These are phyloP conservation scores for Pythium plurisporium DNA, from an alignment of 352 stramenopile genomes.

Conservation along the genomic window DNA sequence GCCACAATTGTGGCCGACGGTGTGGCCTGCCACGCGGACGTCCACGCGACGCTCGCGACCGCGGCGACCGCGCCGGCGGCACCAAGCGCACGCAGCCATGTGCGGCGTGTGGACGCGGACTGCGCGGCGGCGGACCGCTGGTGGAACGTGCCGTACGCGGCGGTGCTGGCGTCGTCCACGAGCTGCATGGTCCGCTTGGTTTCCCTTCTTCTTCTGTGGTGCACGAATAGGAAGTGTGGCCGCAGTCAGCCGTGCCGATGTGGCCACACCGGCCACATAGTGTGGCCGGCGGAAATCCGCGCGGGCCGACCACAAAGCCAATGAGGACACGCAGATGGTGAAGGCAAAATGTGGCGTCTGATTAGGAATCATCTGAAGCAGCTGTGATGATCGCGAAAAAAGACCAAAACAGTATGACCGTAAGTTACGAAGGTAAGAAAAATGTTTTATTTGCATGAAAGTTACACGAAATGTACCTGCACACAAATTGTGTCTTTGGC, in stretches of 20 bases:
- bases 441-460: not conserved
- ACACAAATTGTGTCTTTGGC: not conserved
- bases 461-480: too few relatives aligned
- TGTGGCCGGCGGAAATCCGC: too few relatives aligned
- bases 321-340: not conserved
- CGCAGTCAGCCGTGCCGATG: not conserved
- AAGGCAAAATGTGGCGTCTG: not conserved
- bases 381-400: too few relatives aligned
- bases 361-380: not conserved
- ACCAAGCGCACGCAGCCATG: slow-evolving; percentile 1
- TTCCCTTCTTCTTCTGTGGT: not conserved
- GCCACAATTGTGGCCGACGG: slow-evolving; percentile 1
- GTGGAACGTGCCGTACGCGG: slow-evolving; percentile 2
- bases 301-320: not conserved
- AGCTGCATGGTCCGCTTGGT: not conserved
- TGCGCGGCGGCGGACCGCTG: not conserved
- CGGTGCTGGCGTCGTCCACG: not conserved
- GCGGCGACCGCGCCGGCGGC: not conserved
- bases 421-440: not conserved
- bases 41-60: not conserved
- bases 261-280: too few relatives aligned
- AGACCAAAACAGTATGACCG: not conserved
- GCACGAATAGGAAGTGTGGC: not conserved
- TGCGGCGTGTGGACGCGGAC: not conserved
- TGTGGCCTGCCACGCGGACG: not conserved